Conservation (phyloP, 768 basidiomycete genomes). For the Podaxis rugospora region DNA sequence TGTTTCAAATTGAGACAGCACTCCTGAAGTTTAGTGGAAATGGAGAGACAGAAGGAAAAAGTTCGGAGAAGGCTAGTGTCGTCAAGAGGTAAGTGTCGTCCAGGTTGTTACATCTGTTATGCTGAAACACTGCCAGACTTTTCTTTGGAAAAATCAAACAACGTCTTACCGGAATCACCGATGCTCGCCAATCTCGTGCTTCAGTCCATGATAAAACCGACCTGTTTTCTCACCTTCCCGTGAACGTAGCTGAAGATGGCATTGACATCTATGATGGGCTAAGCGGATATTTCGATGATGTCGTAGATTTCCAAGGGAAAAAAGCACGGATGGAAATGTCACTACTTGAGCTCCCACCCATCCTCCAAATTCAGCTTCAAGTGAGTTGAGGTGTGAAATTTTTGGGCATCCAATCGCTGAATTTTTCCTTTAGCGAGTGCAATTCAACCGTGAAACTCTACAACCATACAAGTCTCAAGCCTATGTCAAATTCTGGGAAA, state of each 20-base stretch:
- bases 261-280: conserved; percentile 94
- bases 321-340: conserved; percentile 86
- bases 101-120: neutral
- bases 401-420: neutral
- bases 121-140: conserved; percentile 26
- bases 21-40: conserved; percentile 66
- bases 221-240: conserved; percentile 88
- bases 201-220: conserved; percentile 86
- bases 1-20: conserved; percentile 97
- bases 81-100: conserved; percentile 63
- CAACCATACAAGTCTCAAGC: conserved; percentile 96
- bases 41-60: conserved; percentile 35
- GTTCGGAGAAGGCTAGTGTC: conserved; percentile 64
- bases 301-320: conserved; percentile 82
- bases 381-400: conserved; percentile 31
- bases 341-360: conserved; percentile 79
- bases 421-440: conserved; percentile 61
- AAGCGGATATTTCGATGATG: conserved; percentile 85
- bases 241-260: conserved; percentile 87
- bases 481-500: conserved; percentile 87
- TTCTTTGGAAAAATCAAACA: conserved; percentile 89
- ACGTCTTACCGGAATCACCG: conserved; percentile 34
- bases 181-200: conserved; percentile 35
- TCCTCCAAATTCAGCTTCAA: conserved; percentile 95
- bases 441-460: conserved; percentile 89